A percentile compares a stretch with the other conserved stretches of the same genome.
Evolutionary conservation across 1,139 yeast genomes (phyloP).

Genomic region (Debaryomyces subglobosus): DNA sequence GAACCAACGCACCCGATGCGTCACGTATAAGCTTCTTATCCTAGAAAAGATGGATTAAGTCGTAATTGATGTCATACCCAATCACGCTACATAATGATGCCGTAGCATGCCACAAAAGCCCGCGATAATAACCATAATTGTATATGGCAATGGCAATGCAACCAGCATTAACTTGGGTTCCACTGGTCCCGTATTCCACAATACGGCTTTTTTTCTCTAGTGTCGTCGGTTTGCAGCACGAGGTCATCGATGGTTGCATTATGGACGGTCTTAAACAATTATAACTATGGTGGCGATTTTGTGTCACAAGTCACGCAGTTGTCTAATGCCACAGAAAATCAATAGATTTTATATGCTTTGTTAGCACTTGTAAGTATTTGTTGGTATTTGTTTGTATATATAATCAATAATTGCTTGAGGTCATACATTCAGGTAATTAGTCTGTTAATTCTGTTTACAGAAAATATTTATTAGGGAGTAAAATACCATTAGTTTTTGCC

Average conservation of each 20-base stretch:
- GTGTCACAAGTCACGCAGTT: neutral
- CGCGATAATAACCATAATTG: neutral
- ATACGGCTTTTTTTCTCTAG: neutral
- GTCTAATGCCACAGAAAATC: neutral
- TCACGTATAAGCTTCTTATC: neutral
- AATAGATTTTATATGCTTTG: neutral
- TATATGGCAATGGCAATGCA: neutral
- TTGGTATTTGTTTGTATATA: neutral
- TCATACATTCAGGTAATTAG: neutral
- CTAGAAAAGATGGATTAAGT: neutral
- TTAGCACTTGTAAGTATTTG: neutral
- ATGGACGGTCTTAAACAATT: neutral
- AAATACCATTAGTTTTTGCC: neutral
- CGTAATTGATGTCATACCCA: neutral
- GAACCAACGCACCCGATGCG: neutral
- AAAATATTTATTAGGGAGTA: neutral
- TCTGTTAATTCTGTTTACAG: neutral
- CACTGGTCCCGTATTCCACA: neutral
- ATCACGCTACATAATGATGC: neutral
- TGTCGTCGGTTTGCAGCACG: neutral
- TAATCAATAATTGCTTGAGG: neutral
- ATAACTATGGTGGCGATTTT: neutral
- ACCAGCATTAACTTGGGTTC: neutral
- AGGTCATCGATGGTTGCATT: neutral
- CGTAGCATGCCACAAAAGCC: neutral